These are phyloP conservation scores for Hansenula sp. DNA, from an alignment of 1,139 yeast genomes.

Conservation along the genomic window DNA sequence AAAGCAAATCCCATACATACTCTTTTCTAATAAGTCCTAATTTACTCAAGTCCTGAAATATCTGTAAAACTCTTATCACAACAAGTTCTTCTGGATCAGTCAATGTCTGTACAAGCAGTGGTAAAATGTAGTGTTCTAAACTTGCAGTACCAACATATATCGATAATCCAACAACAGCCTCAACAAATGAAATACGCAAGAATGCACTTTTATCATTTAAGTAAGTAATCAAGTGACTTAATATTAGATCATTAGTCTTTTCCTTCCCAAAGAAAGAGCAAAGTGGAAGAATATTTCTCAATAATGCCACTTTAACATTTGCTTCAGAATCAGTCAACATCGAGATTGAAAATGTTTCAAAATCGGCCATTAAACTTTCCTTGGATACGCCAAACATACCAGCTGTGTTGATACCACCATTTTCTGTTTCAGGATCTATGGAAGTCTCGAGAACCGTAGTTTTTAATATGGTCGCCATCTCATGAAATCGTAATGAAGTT, in stretches of 20 bases:
- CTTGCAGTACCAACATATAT: slow-evolving; percentile 78
- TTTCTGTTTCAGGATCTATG: slow-evolving; percentile 38
- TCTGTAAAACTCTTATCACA: slow-evolving; percentile 67
- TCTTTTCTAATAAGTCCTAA: slow-evolving; percentile 48
- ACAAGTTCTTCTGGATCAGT: slow-evolving; percentile 83
- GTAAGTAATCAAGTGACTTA: slow-evolving; percentile 89
- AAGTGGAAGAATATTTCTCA: slow-evolving; percentile 65
- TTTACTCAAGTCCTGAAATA: slow-evolving; percentile 53
- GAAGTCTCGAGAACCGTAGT: slow-evolving; percentile 33
- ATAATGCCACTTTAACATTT: slow-evolving; percentile 64
- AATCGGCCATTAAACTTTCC: slow-evolving; percentile 31
- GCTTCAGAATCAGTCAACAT: slow-evolving; percentile 67
- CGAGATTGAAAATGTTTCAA: slow-evolving; percentile 62
- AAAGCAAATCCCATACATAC: slow-evolving; percentile 47
- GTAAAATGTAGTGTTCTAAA: slow-evolving; percentile 83
- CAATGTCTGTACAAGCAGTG: slow-evolving; percentile 75
- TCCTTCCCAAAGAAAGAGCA: slow-evolving; percentile 85
- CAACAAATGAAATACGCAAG: slow-evolving; percentile 65
- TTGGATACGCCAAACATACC: slow-evolving; percentile 32
- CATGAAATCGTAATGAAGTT: slow-evolving; percentile 59
- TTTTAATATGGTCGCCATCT: slow-evolving; percentile 56
- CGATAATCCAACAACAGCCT: slow-evolving; percentile 73
- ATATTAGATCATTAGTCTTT: slow-evolving; percentile 78
- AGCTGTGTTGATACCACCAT: slow-evolving; percentile 22
- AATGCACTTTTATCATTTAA: slow-evolving; percentile 73